Conservation (phyloP, 495 filamentous ascomycete genomes). For the Darksidea phi region DNA sequence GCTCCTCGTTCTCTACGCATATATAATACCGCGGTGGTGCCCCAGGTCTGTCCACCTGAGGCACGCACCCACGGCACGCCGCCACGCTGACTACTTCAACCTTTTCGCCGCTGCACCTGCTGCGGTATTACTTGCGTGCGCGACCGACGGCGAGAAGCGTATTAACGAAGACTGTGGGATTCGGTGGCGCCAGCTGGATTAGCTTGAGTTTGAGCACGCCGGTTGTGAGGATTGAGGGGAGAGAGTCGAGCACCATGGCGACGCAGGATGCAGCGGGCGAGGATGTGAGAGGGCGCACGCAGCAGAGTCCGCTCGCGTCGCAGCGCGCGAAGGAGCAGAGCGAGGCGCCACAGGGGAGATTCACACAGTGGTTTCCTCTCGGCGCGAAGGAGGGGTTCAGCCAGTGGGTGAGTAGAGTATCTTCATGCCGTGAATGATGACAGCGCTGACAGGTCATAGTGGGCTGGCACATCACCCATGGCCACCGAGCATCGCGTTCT, state of each 20-base stretch:
- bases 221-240: conserved; percentile 19
- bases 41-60: background rate
- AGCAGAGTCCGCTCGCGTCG: conserved; percentile 54
- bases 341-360: conserved; percentile 30
- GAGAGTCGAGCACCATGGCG: conserved; percentile 36
- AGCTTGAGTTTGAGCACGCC: conserved; percentile 12
- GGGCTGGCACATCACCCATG: conserved; percentile 77
- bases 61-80: background rate
- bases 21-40: background rate
- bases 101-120: conserved; percentile 34
- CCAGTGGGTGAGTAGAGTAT: conserved; percentile 75
- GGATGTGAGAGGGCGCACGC: conserved; percentile 42
- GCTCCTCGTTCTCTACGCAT: too few species aligned
- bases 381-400: conserved; percentile 86
- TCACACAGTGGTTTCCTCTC: conserved; percentile 67
- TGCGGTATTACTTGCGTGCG: conserved; percentile 22
- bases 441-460: conserved; percentile 52
- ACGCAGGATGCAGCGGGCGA: conserved; percentile 31
- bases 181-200: conserved; percentile 23
- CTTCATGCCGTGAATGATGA: background rate
- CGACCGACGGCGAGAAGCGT: conserved; percentile 1
- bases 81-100: conserved; percentile 28
- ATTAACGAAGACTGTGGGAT: conserved; percentile 20
- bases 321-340: conserved; percentile 49
- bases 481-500: conserved; percentile 87